A percentile compares a stretch with the other conserved stretches of the same genome.
These are phyloP conservation scores for Nakazawaea ernobii DNA, from an alignment of 805 yeast species.

Conservation along the genomic window DNA sequence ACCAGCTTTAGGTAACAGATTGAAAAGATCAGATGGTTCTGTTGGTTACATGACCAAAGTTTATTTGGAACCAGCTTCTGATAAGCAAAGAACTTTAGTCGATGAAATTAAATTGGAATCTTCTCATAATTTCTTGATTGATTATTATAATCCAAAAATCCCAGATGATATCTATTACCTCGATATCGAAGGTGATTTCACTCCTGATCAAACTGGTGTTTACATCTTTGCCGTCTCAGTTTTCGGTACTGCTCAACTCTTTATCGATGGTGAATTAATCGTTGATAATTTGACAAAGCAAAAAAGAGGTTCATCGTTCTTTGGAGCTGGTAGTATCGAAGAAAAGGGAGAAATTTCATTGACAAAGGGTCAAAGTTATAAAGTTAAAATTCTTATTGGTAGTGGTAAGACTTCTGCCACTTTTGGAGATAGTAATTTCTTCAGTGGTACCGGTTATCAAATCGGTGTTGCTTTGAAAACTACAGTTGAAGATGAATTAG, in stretches of 20 bases:
- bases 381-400: slow-evolving; percentile 34
- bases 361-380: slow-evolving; percentile 29
- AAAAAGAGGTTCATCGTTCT: slow-evolving; percentile 42
- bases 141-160: slow-evolving; percentile 17
- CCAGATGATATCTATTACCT: slow-evolving; percentile 29
- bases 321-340: slow-evolving; percentile 39
- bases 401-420: slow-evolving; percentile 37
- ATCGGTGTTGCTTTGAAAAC: slow-evolving; percentile 26
- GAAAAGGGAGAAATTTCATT: slow-evolving; percentile 25
- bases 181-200: slow-evolving; percentile 36
- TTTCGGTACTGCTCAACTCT: slow-evolving; percentile 50
- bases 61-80: slow-evolving; percentile 12
- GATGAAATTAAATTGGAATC: slow-evolving; percentile 21
- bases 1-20: slow-evolving; percentile 10
- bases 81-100: slow-evolving; percentile 19
- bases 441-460: slow-evolving; percentile 26
- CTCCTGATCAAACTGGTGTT: slow-evolving; percentile 41
- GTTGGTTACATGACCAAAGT: slow-evolving; percentile 8
- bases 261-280: slow-evolving; percentile 43
- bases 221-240: slow-evolving; percentile 49
- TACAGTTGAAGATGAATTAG: slow-evolving; percentile 24
- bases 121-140: slow-evolving; percentile 15
- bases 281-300: slow-evolving; percentile 54
- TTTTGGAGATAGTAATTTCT: background rate
- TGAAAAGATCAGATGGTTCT: slow-evolving; percentile 11